These are phyloP conservation scores for Erodium chrysanthum DNA, from an alignment of 441 rosid genomes.

Conservation along the genomic window DNA sequence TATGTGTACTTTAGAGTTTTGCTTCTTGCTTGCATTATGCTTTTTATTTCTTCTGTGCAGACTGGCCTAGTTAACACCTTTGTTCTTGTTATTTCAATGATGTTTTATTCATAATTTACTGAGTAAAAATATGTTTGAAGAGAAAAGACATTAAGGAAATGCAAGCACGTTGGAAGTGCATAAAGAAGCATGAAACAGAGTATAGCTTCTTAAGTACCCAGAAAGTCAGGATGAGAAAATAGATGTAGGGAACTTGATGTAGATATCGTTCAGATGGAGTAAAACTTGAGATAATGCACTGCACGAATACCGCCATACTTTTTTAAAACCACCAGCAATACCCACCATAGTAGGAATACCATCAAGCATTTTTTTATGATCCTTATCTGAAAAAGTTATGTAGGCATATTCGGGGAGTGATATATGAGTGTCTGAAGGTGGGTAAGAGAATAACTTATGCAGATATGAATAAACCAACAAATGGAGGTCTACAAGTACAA, in stretches of 20 bases:
- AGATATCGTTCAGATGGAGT: background rate
- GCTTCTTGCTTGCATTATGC: slow-evolving; percentile 12
- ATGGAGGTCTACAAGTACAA: background rate
- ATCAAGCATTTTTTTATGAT: background rate
- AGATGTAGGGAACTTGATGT: slow-evolving; percentile 6
- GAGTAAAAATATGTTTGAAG: background rate
- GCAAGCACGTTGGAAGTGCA: background rate
- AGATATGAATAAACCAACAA: background rate
- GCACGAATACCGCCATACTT: background rate
- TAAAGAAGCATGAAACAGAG: background rate
- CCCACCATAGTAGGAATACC: background rate
- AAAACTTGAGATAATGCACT: background rate
- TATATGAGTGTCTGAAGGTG: slow-evolving; percentile 3
- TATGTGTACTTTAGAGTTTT: slow-evolving; percentile 23
- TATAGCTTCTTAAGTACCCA: background rate
- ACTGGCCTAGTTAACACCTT: background rate
- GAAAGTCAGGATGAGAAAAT: background rate
- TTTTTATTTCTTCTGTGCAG: slow-evolving; percentile 3
- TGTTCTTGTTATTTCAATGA: background rate
- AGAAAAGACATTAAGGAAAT: background rate
- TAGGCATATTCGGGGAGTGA: slow-evolving; percentile 4
- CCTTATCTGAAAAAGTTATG: background rate
- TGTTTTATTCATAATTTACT: background rate
- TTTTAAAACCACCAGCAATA: background rate
- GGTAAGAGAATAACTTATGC: background rate